phyloP scores from a whole-genome alignment of 208 protist species.

The Trypanosoma boissoni region DNA sequence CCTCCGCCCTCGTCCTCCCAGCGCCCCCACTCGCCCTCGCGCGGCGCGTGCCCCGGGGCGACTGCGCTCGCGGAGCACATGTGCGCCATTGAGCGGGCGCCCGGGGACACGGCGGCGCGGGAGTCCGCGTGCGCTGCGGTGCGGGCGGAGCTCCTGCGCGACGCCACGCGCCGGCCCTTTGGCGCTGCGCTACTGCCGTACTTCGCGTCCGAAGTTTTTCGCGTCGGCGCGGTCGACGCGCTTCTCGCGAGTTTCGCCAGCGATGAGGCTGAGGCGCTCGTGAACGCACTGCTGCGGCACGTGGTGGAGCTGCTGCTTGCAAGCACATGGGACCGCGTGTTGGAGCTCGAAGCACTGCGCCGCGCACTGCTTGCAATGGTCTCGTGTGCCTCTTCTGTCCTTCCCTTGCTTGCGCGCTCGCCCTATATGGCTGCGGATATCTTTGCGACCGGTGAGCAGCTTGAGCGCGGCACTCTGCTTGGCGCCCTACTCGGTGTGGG shows the following conservation, averaged over 20 bases:
- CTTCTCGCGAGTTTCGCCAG: constrained; percentile 44
- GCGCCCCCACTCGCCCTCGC: not conserved
- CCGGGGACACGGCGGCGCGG: constrained; percentile 37
- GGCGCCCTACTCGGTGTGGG: constrained; percentile 75
- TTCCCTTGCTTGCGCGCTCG: constrained; percentile 45
- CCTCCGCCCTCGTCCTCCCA: not conserved
- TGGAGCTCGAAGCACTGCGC: constrained; percentile 41
- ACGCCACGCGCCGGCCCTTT: constrained; percentile 19
- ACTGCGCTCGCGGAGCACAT: too few relatives aligned
- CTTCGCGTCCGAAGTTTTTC: constrained; percentile 63
- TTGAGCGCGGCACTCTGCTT: constrained; percentile 70
- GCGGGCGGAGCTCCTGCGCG: constrained; percentile 7
- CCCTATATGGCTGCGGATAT: constrained; percentile 52
- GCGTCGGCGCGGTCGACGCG: constrained; percentile 43
- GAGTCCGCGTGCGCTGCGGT: constrained; percentile 35
- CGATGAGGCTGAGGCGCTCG: constrained; percentile 40
- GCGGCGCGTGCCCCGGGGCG: too few relatives aligned
- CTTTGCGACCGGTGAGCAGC: constrained; percentile 44
- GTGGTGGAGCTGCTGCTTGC: constrained; percentile 49
- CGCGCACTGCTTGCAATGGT: constrained; percentile 47
- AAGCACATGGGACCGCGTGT: constrained; percentile 44
- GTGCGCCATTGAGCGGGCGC: constrained; percentile 33
- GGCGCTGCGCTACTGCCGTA: constrained; percentile 73
- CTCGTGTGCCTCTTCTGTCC: constrained; percentile 28
- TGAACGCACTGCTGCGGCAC: constrained; percentile 68